Conservation (phyloP, 164 flowering plant genomes). For the Chimonanthus salicifolius region DNA sequence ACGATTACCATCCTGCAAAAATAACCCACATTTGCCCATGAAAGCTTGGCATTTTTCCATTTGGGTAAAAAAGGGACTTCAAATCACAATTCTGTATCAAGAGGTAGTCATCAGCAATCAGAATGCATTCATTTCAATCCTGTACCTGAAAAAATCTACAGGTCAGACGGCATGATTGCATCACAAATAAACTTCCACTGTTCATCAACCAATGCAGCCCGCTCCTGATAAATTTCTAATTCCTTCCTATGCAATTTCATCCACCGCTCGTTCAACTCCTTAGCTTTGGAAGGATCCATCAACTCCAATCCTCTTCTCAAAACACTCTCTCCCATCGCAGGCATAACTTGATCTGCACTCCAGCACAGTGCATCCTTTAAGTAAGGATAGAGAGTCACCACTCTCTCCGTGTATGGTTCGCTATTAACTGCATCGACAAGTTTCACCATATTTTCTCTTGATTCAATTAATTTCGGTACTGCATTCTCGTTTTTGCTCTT, state of each 20-base stretch:
- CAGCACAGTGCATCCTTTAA: neutral
- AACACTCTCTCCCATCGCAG: neutral
- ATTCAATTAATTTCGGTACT: too few species aligned
- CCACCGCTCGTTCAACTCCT: conserved; percentile 8
- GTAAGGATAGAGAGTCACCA: neutral
- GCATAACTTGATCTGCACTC: neutral
- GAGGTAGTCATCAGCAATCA: neutral
- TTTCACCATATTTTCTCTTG: too few species aligned
- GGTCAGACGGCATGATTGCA: neutral
- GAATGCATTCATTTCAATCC: neutral
- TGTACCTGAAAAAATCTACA: neutral
- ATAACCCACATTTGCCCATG: too few species aligned
- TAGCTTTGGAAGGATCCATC: conserved; percentile 3
- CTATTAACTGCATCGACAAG: neutral
- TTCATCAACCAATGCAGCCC: neutral
- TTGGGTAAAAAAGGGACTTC: too few species aligned
- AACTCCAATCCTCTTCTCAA: conserved; percentile 4
- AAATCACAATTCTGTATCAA: too few species aligned
- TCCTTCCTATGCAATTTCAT: conserved; percentile 6
- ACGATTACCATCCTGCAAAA: too few species aligned
- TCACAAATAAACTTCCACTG: neutral
- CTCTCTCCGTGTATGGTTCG: neutral
- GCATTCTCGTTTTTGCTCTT: too few species aligned
- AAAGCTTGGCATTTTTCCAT: too few species aligned
- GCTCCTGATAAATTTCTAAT: neutral